Base-by-base conservation (phyloP, 139 green algal genomes). In the Chlorella sp. region DNA sequence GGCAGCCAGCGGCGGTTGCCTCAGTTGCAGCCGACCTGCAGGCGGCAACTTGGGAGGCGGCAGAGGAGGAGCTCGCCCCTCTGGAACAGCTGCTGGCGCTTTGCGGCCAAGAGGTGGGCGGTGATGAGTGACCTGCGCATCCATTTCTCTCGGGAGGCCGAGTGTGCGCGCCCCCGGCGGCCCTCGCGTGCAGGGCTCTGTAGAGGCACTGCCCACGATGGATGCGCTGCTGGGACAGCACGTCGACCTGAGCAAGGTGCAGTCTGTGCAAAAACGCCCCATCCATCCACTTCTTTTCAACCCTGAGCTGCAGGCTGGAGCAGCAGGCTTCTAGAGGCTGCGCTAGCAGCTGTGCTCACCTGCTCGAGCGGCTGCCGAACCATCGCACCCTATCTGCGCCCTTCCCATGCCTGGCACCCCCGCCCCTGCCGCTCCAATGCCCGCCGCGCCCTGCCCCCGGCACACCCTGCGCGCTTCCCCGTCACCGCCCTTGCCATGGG, bases 31-130 rank as follows among this genome's bases (percentile, higher is more conserved):
- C 8, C 33, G 42, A 38, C 56, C 33, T 48, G 55, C 59, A 79
- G 48, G 27, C 43, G 67, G 42, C 36, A 75, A 48, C 59, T 55
- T 11, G 27, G 31, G 51, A 67, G 21, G 60, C 55, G 45, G 55
- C 43, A 15, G 60, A n/a, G 7, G 51, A 46, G 66, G 60, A 71
- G 27, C 76, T 90, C 11, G 77, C 80, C 2, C 77, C 87, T 0
- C 66, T 96, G 81, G 73, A 92, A 76, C 83, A 82, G 53, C 86
- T 96, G 67, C 76, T 96, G 41, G n/a, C 56, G 23, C 70, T 92
- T 36, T 96, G 91, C 55, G 86, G 82, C 0, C 91, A 96, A 70
- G 46, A 85, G 68, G 87, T 86, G 36, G 14, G 79, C 36, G 3
- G 25, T n/a, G n/a, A n/a, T n/a, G n/a, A n/a, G n/a, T n/a, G n/a